Percentiles rank a stretch among this genome's conserved stretches.
phyloP scores from a whole-genome alignment of 2,329 filamentous ascomycete genomes.

The Aspergillus viridinutans region DNA sequence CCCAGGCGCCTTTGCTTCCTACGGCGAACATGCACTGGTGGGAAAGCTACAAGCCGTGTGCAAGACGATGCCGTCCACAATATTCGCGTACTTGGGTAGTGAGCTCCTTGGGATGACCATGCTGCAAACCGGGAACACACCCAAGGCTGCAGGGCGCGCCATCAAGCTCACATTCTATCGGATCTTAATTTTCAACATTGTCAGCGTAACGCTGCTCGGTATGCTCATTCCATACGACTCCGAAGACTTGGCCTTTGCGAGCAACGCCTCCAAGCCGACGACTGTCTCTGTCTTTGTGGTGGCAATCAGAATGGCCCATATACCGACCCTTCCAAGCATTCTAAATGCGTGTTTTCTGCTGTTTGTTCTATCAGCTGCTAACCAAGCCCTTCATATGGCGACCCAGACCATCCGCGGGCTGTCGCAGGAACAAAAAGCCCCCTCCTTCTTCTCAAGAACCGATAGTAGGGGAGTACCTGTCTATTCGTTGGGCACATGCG shows the following conservation, averaged over 20 bases:
- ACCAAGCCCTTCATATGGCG: constrained; percentile 71
- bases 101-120: constrained; percentile 73
- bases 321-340: constrained; percentile 60
- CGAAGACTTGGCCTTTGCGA: constrained; percentile 48
- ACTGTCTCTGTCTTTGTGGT: constrained; percentile 70
- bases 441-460: constrained; percentile 64
- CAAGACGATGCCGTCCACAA: constrained; percentile 67
- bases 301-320: constrained; percentile 61
- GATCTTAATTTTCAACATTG: constrained; percentile 73
- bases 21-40: constrained; percentile 34
- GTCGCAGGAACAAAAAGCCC: constrained; percentile 66
- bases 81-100: constrained; percentile 72
- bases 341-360: constrained; percentile 69
- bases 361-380: constrained; percentile 71
- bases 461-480: constrained; percentile 67
- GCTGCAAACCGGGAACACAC: constrained; percentile 71
- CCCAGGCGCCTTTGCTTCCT: constrained; percentile 52
- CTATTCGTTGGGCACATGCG: constrained; percentile 58
- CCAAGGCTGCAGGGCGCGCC: constrained; percentile 67
- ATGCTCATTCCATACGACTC: constrained; percentile 72
- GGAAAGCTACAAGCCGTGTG: constrained; percentile 61
- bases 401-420: constrained; percentile 68
- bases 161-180: constrained; percentile 78
- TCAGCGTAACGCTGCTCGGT: constrained; percentile 68
- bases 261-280: constrained; percentile 43